phyloP scores from a whole-genome alignment of 164 flowering plant species.

The Warburgia ugandensis region DNA sequence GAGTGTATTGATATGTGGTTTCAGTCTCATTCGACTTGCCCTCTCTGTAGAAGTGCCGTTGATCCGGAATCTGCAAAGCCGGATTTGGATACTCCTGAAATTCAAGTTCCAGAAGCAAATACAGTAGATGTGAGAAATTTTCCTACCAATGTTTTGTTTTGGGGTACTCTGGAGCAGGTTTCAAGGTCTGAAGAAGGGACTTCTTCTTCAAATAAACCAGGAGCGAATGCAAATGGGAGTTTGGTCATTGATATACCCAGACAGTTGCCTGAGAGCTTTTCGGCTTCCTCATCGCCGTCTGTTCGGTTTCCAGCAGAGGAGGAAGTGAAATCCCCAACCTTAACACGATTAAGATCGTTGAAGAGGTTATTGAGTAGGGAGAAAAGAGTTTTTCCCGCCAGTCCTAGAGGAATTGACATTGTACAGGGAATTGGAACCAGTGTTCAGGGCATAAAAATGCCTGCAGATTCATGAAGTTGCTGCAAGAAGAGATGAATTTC shows the following conservation, averaged over 20 bases:
- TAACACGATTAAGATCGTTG: conserved; percentile 8
- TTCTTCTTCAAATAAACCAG: neutral
- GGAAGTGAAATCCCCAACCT: conserved; percentile 4
- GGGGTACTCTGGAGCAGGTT: conserved; percentile 12
- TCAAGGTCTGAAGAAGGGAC: neutral
- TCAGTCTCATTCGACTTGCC: conserved; percentile 60
- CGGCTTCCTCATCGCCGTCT: conserved; percentile 27
- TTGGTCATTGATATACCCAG: conserved; percentile 10
- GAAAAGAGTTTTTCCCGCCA: conserved; percentile 8
- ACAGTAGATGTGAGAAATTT: conserved; percentile 5
- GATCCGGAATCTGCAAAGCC: neutral
- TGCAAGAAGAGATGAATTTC: neutral
- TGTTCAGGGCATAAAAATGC: neutral
- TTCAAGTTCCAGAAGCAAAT: conserved; percentile 1
- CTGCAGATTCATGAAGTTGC: conserved; percentile 1
- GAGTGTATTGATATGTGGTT: conserved; percentile 79
- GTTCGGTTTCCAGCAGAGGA: conserved; percentile 25
- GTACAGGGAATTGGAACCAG: conserved; percentile 12
- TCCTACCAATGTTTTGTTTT: conserved; percentile 11
- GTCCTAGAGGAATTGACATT: conserved; percentile 9
- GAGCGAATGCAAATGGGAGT: neutral
- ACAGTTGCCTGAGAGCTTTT: neutral
- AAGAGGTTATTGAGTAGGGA: conserved; percentile 18
- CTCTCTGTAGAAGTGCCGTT: conserved; percentile 41
- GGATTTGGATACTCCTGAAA: neutral